A percentile compares a stretch with the other conserved stretches of the same genome.
phyloP scores from a whole-genome alignment of 192 early-diverging fungal species.

The Mortierella antarctica region DNA sequence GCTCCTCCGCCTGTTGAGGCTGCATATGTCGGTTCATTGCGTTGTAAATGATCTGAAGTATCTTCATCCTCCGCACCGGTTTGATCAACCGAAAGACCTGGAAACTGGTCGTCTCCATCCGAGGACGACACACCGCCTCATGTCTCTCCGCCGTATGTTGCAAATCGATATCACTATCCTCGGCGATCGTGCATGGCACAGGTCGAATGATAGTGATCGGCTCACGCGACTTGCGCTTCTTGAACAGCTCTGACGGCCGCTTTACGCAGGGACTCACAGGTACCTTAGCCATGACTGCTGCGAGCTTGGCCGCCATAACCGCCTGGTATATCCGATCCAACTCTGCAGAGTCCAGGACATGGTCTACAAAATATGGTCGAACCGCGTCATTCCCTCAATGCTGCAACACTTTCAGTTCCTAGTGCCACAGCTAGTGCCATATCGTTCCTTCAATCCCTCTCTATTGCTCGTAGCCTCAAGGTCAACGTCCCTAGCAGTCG shows the following conservation, averaged over 20 bases:
- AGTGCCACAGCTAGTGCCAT: background rate
- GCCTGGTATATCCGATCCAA: conserved; percentile 27
- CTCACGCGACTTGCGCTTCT: conserved; percentile 35
- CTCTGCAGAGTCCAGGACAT: conserved; percentile 39
- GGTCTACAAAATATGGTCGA: conserved; percentile 41
- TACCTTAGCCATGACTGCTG: background rate
- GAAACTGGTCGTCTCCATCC: conserved; percentile 26
- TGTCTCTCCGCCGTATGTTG: background rate
- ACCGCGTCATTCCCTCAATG: background rate
- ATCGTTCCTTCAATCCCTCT: background rate
- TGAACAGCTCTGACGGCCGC: conserved; percentile 35
- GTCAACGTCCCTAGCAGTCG: background rate
- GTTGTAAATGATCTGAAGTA: conserved; percentile 40
- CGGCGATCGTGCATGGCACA: background rate
- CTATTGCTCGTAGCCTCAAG: too few species aligned
- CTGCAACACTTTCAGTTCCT: too few species aligned
- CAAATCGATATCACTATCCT: background rate
- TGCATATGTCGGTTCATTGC: conserved; percentile 20
- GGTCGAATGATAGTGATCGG: conserved; percentile 22
- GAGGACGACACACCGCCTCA: background rate
- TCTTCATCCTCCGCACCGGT: conserved; percentile 39
- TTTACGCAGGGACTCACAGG: background rate
- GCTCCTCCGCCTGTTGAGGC: background rate
- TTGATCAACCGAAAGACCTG: conserved; percentile 48
- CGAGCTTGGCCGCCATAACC: background rate